phyloP scores from a whole-genome alignment of 108 stramenopile genomes.

The Stephanodiscus minutulus region DNA sequence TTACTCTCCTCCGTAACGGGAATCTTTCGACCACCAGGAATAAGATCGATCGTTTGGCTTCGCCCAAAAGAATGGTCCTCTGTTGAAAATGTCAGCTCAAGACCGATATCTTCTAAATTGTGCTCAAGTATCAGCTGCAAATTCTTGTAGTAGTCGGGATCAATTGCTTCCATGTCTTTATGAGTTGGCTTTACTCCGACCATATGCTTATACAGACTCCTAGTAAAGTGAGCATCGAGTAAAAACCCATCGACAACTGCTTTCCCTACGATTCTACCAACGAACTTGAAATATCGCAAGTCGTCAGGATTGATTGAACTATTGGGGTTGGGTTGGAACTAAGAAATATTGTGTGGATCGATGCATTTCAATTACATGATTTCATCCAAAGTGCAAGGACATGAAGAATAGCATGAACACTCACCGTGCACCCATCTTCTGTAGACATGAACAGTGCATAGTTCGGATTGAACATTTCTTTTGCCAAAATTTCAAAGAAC shows the following conservation, averaged over 20 bases:
- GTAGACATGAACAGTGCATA: slow-evolving; percentile 96
- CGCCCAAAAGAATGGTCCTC: slow-evolving; percentile 89
- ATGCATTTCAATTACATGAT: too few species aligned
- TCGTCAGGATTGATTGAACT: slow-evolving; percentile 94
- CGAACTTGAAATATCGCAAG: slow-evolving; percentile 95
- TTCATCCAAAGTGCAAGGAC: too few species aligned
- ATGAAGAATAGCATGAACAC: too few species aligned
- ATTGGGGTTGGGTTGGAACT: slow-evolving; percentile 96
- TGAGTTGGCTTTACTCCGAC: slow-evolving; percentile 86
- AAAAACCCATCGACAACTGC: slow-evolving; percentile 97
- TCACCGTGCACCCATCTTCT: slow-evolving; percentile 92
- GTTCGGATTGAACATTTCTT: slow-evolving; percentile 98
- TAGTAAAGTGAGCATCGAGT: slow-evolving; percentile 97
- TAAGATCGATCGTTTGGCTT: slow-evolving; percentile 83
- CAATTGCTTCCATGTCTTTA: slow-evolving; percentile 97
- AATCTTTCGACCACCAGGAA: slow-evolving; percentile 90
- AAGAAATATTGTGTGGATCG: too few species aligned
- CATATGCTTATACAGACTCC: slow-evolving; percentile 99
- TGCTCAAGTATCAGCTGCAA: slow-evolving; percentile 91
- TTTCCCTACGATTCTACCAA: slow-evolving; percentile 97
- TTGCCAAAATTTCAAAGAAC: slow-evolving; percentile 96
- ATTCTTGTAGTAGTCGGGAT: slow-evolving; percentile 98
- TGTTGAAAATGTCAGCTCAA: slow-evolving; percentile 91
- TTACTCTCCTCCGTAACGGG: slow-evolving; percentile 94
- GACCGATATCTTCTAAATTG: slow-evolving; percentile 91